These are phyloP conservation scores for Solanum hybrid DNA, from an alignment of 305 asterid genomes.

Conservation along the genomic window DNA sequence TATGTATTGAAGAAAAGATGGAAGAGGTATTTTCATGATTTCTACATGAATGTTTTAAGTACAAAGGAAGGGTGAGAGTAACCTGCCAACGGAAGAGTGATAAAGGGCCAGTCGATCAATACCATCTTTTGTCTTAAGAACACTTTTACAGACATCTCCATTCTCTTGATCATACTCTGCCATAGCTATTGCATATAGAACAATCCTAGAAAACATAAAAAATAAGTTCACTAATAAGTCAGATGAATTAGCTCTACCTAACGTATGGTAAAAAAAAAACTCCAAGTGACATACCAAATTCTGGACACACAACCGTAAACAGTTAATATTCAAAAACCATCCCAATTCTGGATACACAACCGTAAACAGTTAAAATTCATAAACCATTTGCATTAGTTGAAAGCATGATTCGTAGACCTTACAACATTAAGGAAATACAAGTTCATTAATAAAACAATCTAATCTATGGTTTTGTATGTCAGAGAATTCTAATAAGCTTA, in stretches of 20 bases:
- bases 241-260: background rate
- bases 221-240: background rate
- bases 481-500: background rate
- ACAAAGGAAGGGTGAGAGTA: slow-evolving; percentile 13
- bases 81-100: slow-evolving; percentile 91
- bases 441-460: background rate
- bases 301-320: background rate
- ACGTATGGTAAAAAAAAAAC: background rate
- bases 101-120: slow-evolving; percentile 58
- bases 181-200: slow-evolving; percentile 69
- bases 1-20: background rate
- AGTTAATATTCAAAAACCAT: background rate
- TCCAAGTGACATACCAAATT: background rate
- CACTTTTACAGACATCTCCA: slow-evolving; percentile 35
- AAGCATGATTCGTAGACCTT: background rate
- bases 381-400: background rate
- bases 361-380: background rate
- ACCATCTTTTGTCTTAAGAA: slow-evolving; percentile 62
- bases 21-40: background rate
- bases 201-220: slow-evolving; percentile 44
- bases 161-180: slow-evolving; percentile 72
- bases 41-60: background rate
- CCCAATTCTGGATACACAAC: background rate
- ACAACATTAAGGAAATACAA: background rate
- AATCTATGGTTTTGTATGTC: background rate